Evolutionary conservation across 2,329 filamentous ascomycete species (phyloP).

Genomic region (Apiospora sp.): DNA sequence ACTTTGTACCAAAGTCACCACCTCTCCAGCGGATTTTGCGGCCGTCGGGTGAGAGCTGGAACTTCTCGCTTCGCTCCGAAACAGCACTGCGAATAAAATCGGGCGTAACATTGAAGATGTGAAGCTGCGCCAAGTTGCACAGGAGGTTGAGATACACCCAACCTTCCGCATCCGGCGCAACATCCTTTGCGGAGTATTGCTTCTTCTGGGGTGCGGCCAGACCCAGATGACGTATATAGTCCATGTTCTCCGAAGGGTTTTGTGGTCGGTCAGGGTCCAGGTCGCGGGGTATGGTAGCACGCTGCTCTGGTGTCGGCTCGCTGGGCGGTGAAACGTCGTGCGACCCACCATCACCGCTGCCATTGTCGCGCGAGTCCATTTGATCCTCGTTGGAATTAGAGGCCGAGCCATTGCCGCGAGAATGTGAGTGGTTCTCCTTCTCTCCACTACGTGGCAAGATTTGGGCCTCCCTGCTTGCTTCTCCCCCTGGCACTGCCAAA

Average conservation of each 20-base stretch:
- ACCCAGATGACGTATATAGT: constrained; percentile 79
- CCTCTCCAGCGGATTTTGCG: constrained; percentile 84
- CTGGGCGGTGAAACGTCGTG: constrained; percentile 47
- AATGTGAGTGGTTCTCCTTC: constrained; percentile 48
- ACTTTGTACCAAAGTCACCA: constrained; percentile 68
- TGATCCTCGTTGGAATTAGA: constrained; percentile 59
- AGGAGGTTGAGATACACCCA: constrained; percentile 87
- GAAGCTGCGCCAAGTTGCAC: constrained; percentile 82
- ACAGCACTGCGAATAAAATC: constrained; percentile 80
- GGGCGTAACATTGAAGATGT: constrained; percentile 83
- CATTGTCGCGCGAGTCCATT: constrained; percentile 50
- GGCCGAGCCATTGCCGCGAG: constrained; percentile 52
- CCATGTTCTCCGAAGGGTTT: constrained; percentile 77
- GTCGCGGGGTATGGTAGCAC: constrained; percentile 79
- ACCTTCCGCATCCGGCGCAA: constrained; percentile 70
- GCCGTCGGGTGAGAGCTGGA: constrained; percentile 80
- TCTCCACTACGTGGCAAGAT: constrained; percentile 49
- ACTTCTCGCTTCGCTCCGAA: constrained; percentile 72
- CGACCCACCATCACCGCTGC: constrained; percentile 41
- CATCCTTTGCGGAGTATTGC: constrained; percentile 54
- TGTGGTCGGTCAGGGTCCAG: constrained; percentile 81
- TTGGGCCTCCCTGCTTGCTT: constrained; percentile 54
- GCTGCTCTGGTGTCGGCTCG: constrained; percentile 65
- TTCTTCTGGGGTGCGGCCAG: constrained; percentile 66
- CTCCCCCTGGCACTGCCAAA: constrained; percentile 47